Conservation (phyloP, 768 basidiomycete species). For the Leccinum rimulosum region DNA sequence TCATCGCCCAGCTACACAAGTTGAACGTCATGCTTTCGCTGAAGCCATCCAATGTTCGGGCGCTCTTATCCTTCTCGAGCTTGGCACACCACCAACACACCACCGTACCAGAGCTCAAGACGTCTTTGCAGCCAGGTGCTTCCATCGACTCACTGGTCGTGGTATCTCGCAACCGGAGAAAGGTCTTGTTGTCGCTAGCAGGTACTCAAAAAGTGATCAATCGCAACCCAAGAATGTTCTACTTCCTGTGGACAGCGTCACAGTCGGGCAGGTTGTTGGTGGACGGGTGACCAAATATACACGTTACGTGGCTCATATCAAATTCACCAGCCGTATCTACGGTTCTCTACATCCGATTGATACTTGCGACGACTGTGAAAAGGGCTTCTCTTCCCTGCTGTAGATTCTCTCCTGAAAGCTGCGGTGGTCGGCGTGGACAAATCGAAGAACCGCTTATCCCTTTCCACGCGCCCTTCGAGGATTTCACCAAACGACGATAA, state of each 20-base stretch:
- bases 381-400: conserved; percentile 53
- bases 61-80: conserved; percentile 83
- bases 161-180: conserved; percentile 88
- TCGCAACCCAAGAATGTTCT: conserved; percentile 40
- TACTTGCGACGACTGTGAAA: conserved; percentile 73
- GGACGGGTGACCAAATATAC: conserved; percentile 79
- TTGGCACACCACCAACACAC: conserved; percentile 76
- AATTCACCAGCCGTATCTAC: conserved; percentile 65
- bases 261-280: conserved; percentile 70
- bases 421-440: conserved; percentile 69
- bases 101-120: conserved; percentile 62
- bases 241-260: conserved; percentile 63
- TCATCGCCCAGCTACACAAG: conserved; percentile 78
- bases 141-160: conserved; percentile 76
- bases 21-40: conserved; percentile 78
- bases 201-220: conserved; percentile 57
- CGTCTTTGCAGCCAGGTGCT: conserved; percentile 64
- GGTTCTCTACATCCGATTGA: conserved; percentile 85
- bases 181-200: conserved; percentile 82
- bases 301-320: conserved; percentile 71
- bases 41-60: conserved; percentile 65
- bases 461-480: conserved; percentile 79
- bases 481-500: conserved; percentile 50
- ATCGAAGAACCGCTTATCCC: conserved; percentile 61
- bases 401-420: conserved; percentile 69